Percentiles rank a stretch among this genome's conserved stretches.
phyloP scores from a whole-genome alignment of 305 asterid species.

The Ruellia speciosa region DNA sequence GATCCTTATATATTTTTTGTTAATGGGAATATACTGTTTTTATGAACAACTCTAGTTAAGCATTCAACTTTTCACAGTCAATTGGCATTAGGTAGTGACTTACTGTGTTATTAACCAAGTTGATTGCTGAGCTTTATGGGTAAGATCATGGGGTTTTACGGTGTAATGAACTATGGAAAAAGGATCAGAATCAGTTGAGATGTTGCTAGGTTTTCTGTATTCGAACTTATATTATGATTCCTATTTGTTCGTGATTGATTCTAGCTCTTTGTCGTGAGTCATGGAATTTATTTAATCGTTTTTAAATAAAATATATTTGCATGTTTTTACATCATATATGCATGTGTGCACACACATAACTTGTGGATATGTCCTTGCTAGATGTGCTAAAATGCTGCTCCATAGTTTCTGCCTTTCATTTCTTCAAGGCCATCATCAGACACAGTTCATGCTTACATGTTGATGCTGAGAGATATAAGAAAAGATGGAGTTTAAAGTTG shows the following conservation, averaged over 20 bases:
- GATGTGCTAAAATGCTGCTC: neutral
- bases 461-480: neutral
- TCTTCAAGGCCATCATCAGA: neutral
- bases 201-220: too few relatives aligned
- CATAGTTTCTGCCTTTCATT: neutral
- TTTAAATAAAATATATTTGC: too few relatives aligned
- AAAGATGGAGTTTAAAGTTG: neutral
- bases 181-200: too few relatives aligned
- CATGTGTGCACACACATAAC: neutral
- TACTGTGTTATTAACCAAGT: too few relatives aligned
- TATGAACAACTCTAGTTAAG: neutral
- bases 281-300: too few relatives aligned
- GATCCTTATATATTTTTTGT: too few relatives aligned
- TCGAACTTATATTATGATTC: too few relatives aligned
- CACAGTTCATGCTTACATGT: neutral
- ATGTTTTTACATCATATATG: neutral
- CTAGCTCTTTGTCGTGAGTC: too few relatives aligned
- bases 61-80: neutral
- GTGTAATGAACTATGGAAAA: too few relatives aligned
- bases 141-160: too few relatives aligned
- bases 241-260: too few relatives aligned
- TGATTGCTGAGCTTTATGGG: too few relatives aligned
- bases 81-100: neutral
- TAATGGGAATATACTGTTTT: neutral
- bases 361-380: neutral